Evolutionary conservation across 331 rosid species (phyloP).

Genomic region (Stylosanthes scabra): DNA sequence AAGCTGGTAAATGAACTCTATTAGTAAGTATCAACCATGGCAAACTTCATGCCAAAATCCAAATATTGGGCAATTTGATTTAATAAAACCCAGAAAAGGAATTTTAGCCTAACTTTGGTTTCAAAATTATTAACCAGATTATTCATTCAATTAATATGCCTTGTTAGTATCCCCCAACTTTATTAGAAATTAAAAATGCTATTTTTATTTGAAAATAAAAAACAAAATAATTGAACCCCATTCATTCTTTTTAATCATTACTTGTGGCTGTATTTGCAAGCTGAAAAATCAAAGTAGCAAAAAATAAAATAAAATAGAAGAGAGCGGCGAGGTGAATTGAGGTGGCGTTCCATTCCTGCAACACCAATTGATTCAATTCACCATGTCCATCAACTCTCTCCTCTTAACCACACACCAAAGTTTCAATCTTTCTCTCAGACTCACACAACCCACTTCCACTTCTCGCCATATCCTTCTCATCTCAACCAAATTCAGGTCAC

Average conservation of each 20-base stretch:
- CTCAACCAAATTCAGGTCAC: constrained; percentile 35
- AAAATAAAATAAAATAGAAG: neutral
- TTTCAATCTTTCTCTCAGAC: constrained; percentile 32
- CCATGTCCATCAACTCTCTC: constrained; percentile 57
- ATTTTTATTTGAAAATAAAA: neutral
- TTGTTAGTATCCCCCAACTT: neutral
- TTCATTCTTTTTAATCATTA: neutral
- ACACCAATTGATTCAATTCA: neutral
- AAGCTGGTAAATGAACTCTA: too few relatives aligned
- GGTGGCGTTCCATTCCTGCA: neutral
- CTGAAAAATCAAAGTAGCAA: neutral
- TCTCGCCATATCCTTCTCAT: constrained; percentile 40
- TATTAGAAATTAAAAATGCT: neutral
- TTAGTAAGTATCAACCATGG: too few relatives aligned
- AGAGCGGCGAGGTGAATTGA: neutral
- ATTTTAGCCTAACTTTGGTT: neutral
- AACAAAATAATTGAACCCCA: neutral
- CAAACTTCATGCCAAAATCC: neutral
- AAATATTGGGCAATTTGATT: neutral
- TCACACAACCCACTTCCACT: constrained; percentile 32
- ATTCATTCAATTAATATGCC: neutral
- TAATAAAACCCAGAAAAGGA: neutral
- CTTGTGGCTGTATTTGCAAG: neutral
- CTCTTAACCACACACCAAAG: constrained; percentile 19
- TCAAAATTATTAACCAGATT: neutral